These are phyloP conservation scores for Phaeosphaeriaceae sp. DNA, from an alignment of 2,329 filamentous ascomycete genomes.

Conservation along the genomic window DNA sequence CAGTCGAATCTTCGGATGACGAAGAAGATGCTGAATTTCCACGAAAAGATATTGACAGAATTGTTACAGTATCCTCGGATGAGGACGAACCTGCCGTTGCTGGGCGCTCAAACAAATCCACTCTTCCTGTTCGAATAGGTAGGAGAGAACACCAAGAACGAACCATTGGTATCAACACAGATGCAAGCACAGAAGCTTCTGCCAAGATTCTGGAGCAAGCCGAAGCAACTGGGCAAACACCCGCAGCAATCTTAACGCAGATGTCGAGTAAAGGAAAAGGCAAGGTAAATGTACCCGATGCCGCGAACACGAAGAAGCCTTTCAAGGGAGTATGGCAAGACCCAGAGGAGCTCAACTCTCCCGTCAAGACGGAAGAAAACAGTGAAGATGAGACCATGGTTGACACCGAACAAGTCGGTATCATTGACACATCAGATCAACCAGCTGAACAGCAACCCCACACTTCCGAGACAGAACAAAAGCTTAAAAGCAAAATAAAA, in stretches of 20 bases:
- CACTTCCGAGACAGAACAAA: slow-evolving; percentile 45
- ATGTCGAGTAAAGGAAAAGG: slow-evolving; percentile 44
- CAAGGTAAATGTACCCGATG: slow-evolving; percentile 53
- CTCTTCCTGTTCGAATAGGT: slow-evolving; percentile 60
- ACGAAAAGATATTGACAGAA: slow-evolving; percentile 60
- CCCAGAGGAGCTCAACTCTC: slow-evolving; percentile 46
- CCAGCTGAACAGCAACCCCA: slow-evolving; percentile 32
- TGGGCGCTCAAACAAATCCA: slow-evolving; percentile 28
- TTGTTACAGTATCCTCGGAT: slow-evolving; percentile 64
- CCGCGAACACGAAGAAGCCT: slow-evolving; percentile 49
- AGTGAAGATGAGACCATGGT: slow-evolving; percentile 53
- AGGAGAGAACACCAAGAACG: slow-evolving; percentile 63
- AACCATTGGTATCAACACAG: slow-evolving; percentile 60
- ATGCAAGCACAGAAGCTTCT: slow-evolving; percentile 56
- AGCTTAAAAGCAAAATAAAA: slow-evolving; percentile 26
- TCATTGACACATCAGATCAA: slow-evolving; percentile 12
- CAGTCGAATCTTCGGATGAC: slow-evolving; percentile 57
- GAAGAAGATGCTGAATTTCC: slow-evolving; percentile 53
- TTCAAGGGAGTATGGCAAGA: slow-evolving; percentile 56
- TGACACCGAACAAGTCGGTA: slow-evolving; percentile 34
- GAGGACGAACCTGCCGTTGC: slow-evolving; percentile 49
- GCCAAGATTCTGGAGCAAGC: slow-evolving; percentile 48
- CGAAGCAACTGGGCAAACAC: slow-evolving; percentile 37
- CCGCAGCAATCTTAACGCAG: slow-evolving; percentile 23
- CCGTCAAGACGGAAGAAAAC: slow-evolving; percentile 62